phyloP scores from a whole-genome alignment of 2,329 filamentous ascomycete species.

The Eurotiales sp. region DNA sequence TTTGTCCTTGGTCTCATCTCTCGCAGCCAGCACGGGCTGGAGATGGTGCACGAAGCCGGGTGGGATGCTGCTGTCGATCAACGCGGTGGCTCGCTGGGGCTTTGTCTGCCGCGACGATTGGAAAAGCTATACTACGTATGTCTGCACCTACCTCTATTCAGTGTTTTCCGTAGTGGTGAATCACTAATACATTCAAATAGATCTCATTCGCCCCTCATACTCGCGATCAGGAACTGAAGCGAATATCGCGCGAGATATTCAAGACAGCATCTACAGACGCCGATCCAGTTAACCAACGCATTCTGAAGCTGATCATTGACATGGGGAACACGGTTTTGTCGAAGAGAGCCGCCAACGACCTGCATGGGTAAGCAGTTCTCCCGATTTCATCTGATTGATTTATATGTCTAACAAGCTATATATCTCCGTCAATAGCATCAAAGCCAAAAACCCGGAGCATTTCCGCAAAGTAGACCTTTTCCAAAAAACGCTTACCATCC shows the following conservation, averaged over 20 bases:
- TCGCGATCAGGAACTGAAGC: slow-evolving; percentile 42
- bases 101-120: slow-evolving; percentile 79
- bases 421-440: slow-evolving; percentile 63
- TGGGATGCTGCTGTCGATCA: slow-evolving; percentile 90
- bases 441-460: slow-evolving; percentile 66
- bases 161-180: background rate
- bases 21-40: slow-evolving; percentile 82
- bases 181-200: slow-evolving; percentile 17
- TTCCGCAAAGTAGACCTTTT: slow-evolving; percentile 78
- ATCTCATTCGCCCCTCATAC: slow-evolving; percentile 36
- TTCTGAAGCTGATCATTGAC: slow-evolving; percentile 80
- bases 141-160: background rate
- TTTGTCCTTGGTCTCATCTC: slow-evolving; percentile 93
- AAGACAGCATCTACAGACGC: slow-evolving; percentile 58
- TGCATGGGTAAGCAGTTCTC: slow-evolving; percentile 53
- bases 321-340: slow-evolving; percentile 91
- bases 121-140: slow-evolving; percentile 53
- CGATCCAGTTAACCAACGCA: slow-evolving; percentile 65
- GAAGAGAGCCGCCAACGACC: slow-evolving; percentile 77
- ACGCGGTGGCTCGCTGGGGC: slow-evolving; percentile 76
- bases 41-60: slow-evolving; percentile 82
- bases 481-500: slow-evolving; percentile 74
- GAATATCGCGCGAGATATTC: slow-evolving; percentile 40
- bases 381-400: slow-evolving; percentile 1
- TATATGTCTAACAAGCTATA: slow-evolving; percentile 2